A percentile compares a stretch with the other conserved stretches of the same genome.
These are phyloP conservation scores for Penicillium coprophilum DNA, from an alignment of 495 filamentous ascomycete genomes.

Conservation along the genomic window DNA sequence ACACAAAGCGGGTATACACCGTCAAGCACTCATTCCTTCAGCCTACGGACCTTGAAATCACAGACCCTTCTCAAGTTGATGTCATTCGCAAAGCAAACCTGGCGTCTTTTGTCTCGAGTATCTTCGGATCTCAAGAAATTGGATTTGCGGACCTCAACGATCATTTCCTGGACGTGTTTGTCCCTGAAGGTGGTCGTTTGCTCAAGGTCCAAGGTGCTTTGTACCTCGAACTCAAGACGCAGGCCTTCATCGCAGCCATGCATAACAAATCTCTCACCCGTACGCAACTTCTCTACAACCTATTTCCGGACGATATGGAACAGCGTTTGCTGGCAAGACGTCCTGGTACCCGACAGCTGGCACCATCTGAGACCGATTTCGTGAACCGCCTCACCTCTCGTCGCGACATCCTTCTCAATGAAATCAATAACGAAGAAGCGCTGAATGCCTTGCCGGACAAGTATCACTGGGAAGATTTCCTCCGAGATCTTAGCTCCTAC, in stretches of 20 bases:
- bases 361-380: slow-evolving; percentile 73
- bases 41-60: slow-evolving; percentile 68
- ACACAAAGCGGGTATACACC: slow-evolving; percentile 78
- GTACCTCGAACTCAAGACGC: slow-evolving; percentile 82
- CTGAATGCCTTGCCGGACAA: slow-evolving; percentile 67
- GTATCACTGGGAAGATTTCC: slow-evolving; percentile 78
- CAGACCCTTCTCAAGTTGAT: slow-evolving; percentile 64
- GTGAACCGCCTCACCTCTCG: slow-evolving; percentile 61
- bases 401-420: slow-evolving; percentile 64
- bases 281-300: slow-evolving; percentile 66
- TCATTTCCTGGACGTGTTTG: slow-evolving; percentile 79
- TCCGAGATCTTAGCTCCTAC: slow-evolving; percentile 69
- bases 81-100: slow-evolving; percentile 85
- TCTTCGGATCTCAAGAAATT: slow-evolving; percentile 82
- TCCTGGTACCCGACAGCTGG: slow-evolving; percentile 61
- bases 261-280: slow-evolving; percentile 61
- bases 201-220: slow-evolving; percentile 69
- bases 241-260: slow-evolving; percentile 75
- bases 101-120: slow-evolving; percentile 77
- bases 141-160: slow-evolving; percentile 81
- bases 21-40: slow-evolving; percentile 68
- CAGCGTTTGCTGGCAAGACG: slow-evolving; percentile 62
- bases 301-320: slow-evolving; percentile 73
- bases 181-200: slow-evolving; percentile 70
- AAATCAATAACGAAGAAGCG: slow-evolving; percentile 59